These are phyloP conservation scores for Apiotrichum gamsii DNA, from an alignment of 1,284 basidiomycete genomes.

Conservation along the genomic window DNA sequence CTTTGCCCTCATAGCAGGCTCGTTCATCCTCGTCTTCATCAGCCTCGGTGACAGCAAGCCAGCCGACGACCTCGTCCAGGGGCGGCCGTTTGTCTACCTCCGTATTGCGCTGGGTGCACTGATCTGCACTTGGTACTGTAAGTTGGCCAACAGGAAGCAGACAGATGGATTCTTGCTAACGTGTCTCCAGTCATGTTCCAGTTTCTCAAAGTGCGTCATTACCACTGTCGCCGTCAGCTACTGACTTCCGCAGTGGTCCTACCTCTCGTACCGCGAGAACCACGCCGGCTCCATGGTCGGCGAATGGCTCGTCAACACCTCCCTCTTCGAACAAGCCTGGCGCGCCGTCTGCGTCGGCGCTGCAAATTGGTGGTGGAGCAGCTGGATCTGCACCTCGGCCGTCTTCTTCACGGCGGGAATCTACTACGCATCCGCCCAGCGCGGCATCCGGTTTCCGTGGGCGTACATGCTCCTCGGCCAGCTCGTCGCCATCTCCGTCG, in stretches of 20 bases:
- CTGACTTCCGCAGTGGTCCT: conserved; percentile 53
- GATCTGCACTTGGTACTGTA: conserved; percentile 58
- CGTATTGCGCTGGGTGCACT: conserved; percentile 33
- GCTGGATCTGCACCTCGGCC: conserved; percentile 64
- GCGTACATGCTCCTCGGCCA: conserved; percentile 71
- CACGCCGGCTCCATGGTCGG: conserved; percentile 39
- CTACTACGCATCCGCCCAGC: conserved; percentile 49
- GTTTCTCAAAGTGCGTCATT: conserved; percentile 51
- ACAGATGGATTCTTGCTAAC: too few relatives aligned
- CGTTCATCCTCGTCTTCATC: conserved; percentile 47
- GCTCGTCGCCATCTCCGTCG: conserved; percentile 65
- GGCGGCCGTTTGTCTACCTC: conserved; percentile 37
- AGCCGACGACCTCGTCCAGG: conserved; percentile 17
- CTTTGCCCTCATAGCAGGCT: conserved; percentile 49
- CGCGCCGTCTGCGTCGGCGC: conserved; percentile 50
- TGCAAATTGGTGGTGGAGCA: conserved; percentile 67
- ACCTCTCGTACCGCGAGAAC: conserved; percentile 48
- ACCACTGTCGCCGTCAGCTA: too few relatives aligned
- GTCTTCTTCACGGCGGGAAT: conserved; percentile 60
- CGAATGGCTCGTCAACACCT: conserved; percentile 58
- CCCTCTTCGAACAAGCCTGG: conserved; percentile 63
- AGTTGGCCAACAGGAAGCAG: too few relatives aligned
- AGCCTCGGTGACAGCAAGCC: conserved; percentile 30
- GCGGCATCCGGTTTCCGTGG: conserved; percentile 56
- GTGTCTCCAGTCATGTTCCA: conserved; percentile 37